Base-by-base conservation (phyloP, 306 rosid species). In the Hippophae tibetana region DNA sequence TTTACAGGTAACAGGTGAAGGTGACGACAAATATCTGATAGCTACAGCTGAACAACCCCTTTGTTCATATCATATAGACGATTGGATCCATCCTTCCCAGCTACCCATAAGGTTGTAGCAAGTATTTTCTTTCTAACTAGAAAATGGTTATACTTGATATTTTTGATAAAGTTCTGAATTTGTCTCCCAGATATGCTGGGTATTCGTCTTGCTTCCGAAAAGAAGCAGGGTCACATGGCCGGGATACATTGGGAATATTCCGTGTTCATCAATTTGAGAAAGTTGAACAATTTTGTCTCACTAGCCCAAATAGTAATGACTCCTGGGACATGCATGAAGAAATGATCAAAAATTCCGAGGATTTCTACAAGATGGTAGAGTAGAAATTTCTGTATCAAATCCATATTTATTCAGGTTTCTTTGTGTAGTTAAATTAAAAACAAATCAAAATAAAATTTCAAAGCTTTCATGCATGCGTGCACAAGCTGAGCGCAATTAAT, bases 191-290 rank as follows among this genome's bases (percentile, higher is more conserved):
- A 67, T 88, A 88, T 70, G 97, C 95, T 68, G 99, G 99, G 52
- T 88, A 86, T 65, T 93, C 99, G 10, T 73, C 99, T n/a, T 93
- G 99, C 76, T 93, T 93, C 65, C 95, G 95, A 2, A 88, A 88
- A 77, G 99, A 93, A 84, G 99, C 95, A 54, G 99, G 99, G 57
- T 78, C 97, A 50, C 99, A 93, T 48, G 99, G 99, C 47, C 89
- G 99, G 4, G 99, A 93, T 77, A 93, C 99, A 43, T 64, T 93
- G 55, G 95, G 97, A 73, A 85, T 93, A 63, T 93, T 93, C 64
- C 81, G 99, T 54, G 97, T 88, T 50, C 99, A 93, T 76, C 97
- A 93, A 61, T 93, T 88, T 69, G 99, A 93, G 76, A 93, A 93
- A 72, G 85, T 93, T 70, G 97, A 93, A 70, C 99, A 93, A 71